Percentiles rank a stretch among this genome's conserved stretches.
Evolutionary conservation across 129 eudicot genomes (phyloP).

Genomic region (Oenanthe sinensis): DNA sequence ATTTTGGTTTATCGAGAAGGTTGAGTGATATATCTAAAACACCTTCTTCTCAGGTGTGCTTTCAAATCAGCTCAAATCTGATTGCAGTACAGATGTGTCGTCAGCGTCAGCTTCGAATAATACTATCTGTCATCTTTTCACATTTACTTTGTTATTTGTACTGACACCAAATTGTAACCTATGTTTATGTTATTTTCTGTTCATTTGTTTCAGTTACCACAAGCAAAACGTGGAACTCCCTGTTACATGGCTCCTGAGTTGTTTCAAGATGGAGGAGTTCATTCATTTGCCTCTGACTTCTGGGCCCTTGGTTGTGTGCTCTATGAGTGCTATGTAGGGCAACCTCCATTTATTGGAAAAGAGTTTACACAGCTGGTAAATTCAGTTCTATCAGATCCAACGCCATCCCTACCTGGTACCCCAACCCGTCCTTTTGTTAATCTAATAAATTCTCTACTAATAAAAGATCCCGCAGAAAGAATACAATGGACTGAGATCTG

Average conservation of each 20-base stretch:
- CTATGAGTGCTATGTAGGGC: constrained; percentile 83
- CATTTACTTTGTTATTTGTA: constrained; percentile 1
- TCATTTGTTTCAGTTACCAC: constrained; percentile 63
- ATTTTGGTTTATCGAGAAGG: constrained; percentile 88
- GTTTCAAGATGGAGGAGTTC: constrained; percentile 94
- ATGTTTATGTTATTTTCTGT: constrained; percentile 1
- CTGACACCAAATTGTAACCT: neutral
- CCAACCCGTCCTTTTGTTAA: constrained; percentile 82
- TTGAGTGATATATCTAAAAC: constrained; percentile 73
- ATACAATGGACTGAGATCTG: constrained; percentile 87
- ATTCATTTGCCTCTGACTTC: constrained; percentile 93
- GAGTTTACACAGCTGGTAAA: constrained; percentile 84
- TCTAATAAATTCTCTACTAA: constrained; percentile 68
- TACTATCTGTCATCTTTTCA: neutral
- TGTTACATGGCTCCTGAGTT: constrained; percentile 99
- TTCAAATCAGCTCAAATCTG: neutral
- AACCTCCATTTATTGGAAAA: constrained; percentile 74
- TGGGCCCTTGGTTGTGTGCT: constrained; percentile 99
- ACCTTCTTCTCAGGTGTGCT: constrained; percentile 69
- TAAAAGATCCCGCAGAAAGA: constrained; percentile 90
- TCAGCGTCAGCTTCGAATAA: neutral
- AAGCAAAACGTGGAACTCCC: constrained; percentile 97
- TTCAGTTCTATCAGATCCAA: constrained; percentile 71
- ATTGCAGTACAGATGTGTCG: neutral
- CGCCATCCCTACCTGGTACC: constrained; percentile 81